These are phyloP conservation scores for Anthracocystis panici-leucophaei DNA, from an alignment of 1,284 basidiomycete genomes.

Conservation along the genomic window DNA sequence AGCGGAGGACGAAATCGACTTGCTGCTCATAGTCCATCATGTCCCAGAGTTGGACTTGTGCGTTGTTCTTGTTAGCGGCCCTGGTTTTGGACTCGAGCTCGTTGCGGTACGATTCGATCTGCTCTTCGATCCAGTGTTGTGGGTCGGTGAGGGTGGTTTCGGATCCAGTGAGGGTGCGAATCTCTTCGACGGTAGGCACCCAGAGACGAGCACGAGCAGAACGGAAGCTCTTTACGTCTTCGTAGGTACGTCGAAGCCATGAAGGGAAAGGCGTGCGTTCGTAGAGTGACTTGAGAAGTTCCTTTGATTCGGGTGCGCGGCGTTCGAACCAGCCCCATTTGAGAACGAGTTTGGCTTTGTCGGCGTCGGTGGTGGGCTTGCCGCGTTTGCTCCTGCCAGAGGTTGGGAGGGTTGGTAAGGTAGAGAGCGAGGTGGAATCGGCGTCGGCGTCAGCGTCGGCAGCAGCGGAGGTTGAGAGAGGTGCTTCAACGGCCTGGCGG, in stretches of 20 bases:
- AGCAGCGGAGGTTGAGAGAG: background rate
- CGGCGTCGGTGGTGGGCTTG: constrained; percentile 18
- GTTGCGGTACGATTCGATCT: constrained; percentile 22
- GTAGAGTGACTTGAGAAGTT: background rate
- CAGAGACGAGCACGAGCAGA: constrained; percentile 52
- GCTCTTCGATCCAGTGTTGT: constrained; percentile 22
- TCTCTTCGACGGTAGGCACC: constrained; percentile 26
- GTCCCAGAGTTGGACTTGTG: constrained; percentile 25
- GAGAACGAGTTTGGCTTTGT: constrained; percentile 33
- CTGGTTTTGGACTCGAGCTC: constrained; percentile 10
- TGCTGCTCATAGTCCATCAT: constrained; percentile 49
- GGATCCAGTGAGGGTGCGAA: constrained; percentile 8
- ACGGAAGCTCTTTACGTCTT: constrained; percentile 40
- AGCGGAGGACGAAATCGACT: constrained; percentile 44
- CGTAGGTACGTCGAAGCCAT: constrained; percentile 28
- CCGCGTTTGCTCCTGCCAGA: constrained; percentile 19
- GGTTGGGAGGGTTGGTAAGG: constrained; percentile 3
- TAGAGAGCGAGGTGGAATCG: background rate
- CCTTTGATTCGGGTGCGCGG: background rate
- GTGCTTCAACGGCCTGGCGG: constrained; percentile 12
- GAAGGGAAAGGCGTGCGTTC: constrained; percentile 1
- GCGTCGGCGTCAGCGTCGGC: background rate
- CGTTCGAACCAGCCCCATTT: constrained; percentile 46
- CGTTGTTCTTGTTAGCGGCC: constrained; percentile 1
- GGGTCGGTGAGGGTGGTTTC: constrained; percentile 23